Evolutionary conservation across 2,329 filamentous ascomycete genomes (phyloP), one percentile per base, ranked within the genome.

Genomic region (Parascedosporium putredinis): DNA sequence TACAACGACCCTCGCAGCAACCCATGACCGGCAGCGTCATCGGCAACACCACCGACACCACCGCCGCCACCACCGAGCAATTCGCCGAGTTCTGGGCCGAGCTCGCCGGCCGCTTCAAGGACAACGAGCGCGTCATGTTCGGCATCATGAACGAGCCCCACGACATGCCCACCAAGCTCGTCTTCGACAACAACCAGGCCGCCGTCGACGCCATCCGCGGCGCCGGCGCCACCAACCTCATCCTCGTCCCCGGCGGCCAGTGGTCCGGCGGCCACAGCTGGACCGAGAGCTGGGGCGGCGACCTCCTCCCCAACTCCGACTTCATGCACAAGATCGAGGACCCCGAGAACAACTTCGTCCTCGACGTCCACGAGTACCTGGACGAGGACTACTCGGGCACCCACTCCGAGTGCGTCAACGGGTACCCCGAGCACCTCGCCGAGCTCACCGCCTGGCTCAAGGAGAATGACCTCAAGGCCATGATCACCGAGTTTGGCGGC

Each of bases 131-230:
- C 33, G 79, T 83, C 58, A 71, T 83, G 59, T 82, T 82, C 53
- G 78, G 82, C 64, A 81, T 76, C 55, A 83, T 82, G 72, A 84
- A 83, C 63, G 79, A 83, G 68, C 82, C 78, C 62, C 69, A 83
- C 61, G 73, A 74, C 60, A 79, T 82, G 72, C 74, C 79, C 57
- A 76, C 81, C 61, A 62, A 61, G 1, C 70, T 81, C 14, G 78
- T 83, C 14, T 64, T 77, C 12, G 62, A 73, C 55, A 74, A 83
- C 45, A 83, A 83, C 70, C 79, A 83, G 61, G 78, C 76, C 14
- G 80, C 79, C 53, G 81, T 83, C 57, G 61, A 81, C 58, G 76
- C 71, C 55, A 81, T 83, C 62, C 78, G 79, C 43, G 71, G 64
- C 8, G 70, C 76, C 5, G 79, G 79, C 6, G 79, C 79, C 7